Evolutionary conservation across 306 rosid species (phyloP), one percentile per base, ranked within the genome.

Genomic region (Argentina anserina): DNA sequence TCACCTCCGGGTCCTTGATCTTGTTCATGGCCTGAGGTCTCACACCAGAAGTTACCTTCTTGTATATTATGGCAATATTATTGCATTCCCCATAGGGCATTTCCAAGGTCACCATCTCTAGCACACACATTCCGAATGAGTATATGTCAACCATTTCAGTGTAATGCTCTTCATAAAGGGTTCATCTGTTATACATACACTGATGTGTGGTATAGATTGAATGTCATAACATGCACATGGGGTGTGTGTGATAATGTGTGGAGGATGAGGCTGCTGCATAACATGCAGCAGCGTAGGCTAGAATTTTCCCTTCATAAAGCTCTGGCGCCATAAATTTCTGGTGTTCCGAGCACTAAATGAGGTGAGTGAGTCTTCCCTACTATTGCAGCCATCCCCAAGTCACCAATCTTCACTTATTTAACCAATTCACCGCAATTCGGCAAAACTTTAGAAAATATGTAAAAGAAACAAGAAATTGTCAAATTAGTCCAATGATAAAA

Each of bases 61-160:
- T 91, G 72, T 93, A 93, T 26, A 93, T 93, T 71, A 86, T 86
- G 0, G 91, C 98, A 76, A 93, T 86, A 69, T 76, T 93, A 83
- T 91, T 92, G 69, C 98, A 93, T 39, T 91, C 98, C 20, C 90
- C 84, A 20, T 93, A 93, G 20, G 98, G 97, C 65, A 93, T 84
- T 75, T 94, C 98, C 65, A 88, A 28, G 12, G 98, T 91, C 33
- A 91, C 92, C 91, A 94, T 87, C 72, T 94, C 98, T 15, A 91
- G 73, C 28, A 94, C 84, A 55, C 96, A 94, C 96, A 94, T 86
- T 1, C 97, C 98, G 68, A 89, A 94, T 18, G 98, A 91, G 76
- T 91, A 93, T 47, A 94, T 94, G 75, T 94, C 98, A 77, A 94
- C 98, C 81, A 88, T 41, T 71, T 94, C 97, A 0, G 97, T 91